Evolutionary conservation across 257 asterid species (phyloP).

Genomic region (Solanum tarijense): DNA sequence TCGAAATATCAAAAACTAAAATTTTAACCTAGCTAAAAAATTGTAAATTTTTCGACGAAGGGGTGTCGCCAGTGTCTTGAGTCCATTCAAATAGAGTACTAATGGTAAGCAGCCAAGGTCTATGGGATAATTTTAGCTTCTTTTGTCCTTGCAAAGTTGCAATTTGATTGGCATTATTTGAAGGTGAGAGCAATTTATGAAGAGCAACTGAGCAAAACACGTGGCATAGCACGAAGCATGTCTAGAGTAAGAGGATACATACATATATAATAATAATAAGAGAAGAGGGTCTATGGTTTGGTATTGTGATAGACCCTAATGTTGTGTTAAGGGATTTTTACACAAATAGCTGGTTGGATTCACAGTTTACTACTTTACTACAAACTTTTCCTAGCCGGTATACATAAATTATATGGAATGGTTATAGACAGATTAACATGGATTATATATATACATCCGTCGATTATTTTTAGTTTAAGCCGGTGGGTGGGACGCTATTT

Average conservation of each 20-base stretch:
- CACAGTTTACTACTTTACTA: background rate
- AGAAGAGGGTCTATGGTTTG: too few species aligned
- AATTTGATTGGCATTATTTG: background rate
- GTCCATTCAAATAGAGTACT: background rate
- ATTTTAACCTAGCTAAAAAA: too few species aligned
- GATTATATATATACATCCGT: background rate
- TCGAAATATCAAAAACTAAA: too few species aligned
- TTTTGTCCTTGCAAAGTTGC: background rate
- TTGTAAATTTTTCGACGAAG: too few species aligned
- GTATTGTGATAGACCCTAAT: background rate
- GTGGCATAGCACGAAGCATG: too few species aligned
- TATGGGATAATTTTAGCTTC: background rate
- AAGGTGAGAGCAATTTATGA: background rate
- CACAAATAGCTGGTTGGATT: background rate
- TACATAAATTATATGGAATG: background rate
- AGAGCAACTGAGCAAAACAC: too few species aligned
- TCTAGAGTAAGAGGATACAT: too few species aligned
- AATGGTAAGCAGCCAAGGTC: background rate
- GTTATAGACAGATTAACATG: background rate
- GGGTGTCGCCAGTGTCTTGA: fast-evolving
- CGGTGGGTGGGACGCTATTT: background rate
- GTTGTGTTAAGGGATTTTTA: background rate
- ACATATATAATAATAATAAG: too few species aligned
- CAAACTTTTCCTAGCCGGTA: background rate
- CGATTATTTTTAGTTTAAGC: background rate